Evolutionary conservation across 192 early-diverging fungal genomes (phyloP).

Genomic region (Paraglomus occultum): DNA sequence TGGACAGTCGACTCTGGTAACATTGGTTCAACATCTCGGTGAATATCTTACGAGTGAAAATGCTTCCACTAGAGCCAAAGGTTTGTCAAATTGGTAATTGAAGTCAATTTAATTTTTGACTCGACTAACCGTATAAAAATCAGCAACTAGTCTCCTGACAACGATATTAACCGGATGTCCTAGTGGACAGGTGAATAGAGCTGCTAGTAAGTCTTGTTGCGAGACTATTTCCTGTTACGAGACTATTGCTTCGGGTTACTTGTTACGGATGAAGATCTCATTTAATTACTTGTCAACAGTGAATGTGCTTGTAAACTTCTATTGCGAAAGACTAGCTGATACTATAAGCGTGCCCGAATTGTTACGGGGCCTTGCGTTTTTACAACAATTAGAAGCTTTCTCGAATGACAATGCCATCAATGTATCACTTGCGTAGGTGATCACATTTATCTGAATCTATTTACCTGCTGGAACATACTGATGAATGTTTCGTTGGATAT

Average conservation of each 20-base stretch:
- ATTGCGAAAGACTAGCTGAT: conserved; percentile 71
- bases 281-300: conserved; percentile 33
- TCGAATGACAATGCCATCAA: conserved; percentile 49
- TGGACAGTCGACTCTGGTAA: conserved; percentile 62
- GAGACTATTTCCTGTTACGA: conserved; percentile 27
- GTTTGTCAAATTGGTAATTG: conserved; percentile 34
- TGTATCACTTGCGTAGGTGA: conserved; percentile 50
- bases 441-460: conserved; percentile 2
- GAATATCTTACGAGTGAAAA: conserved; percentile 77
- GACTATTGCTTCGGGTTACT: background rate
- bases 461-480: background rate
- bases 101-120: conserved; percentile 16
- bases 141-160: conserved; percentile 66
- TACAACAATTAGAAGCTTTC: conserved; percentile 62
- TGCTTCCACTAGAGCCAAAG: conserved; percentile 82
- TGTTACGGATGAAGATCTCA: background rate
- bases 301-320: conserved; percentile 68
- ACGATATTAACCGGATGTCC: conserved; percentile 52
- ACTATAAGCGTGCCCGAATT: conserved; percentile 66
- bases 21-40: conserved; percentile 78
- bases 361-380: conserved; percentile 59
- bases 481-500: conserved; percentile 53
- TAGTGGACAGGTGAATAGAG: conserved; percentile 47
- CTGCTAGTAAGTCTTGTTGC: conserved; percentile 43
- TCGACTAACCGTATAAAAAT: background rate